Evolutionary conservation across 2,329 filamentous ascomycete species (phyloP).

Genomic region (Trichoderma guizhouense): DNA sequence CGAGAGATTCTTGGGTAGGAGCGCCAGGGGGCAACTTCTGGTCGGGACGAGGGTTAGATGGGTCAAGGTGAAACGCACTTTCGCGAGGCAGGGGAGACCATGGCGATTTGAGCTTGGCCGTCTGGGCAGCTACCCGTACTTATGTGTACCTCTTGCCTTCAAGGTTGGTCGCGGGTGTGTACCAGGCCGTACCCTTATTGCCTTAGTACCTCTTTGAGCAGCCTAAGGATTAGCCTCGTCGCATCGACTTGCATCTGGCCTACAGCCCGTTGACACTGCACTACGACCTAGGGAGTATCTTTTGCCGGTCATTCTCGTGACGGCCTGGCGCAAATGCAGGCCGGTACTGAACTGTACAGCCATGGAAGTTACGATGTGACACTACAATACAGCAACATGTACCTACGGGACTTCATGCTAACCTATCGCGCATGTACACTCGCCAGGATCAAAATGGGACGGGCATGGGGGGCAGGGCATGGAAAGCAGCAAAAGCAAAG

Average conservation of each 20-base stretch:
- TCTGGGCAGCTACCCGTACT: background rate
- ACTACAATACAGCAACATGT: background rate
- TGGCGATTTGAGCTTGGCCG: background rate
- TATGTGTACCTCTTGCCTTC: background rate
- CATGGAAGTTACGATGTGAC: background rate
- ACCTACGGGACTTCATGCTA: background rate
- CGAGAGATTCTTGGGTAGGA: background rate
- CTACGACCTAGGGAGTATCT: background rate
- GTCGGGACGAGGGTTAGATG: slow-evolving; percentile 17
- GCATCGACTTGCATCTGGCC: background rate
- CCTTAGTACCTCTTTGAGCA: background rate
- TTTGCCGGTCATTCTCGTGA: background rate
- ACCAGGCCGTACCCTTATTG: background rate
- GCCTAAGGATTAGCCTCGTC: background rate
- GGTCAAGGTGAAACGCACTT: slow-evolving; percentile 18
- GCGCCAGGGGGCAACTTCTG: slow-evolving; percentile 14
- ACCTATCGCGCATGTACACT: background rate
- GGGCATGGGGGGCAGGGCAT: background rate
- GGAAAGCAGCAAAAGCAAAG: background rate
- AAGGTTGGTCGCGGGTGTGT: background rate
- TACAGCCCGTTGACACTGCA: background rate
- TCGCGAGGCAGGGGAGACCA: slow-evolving; percentile 14
- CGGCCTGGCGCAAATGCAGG: background rate
- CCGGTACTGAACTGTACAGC: background rate
- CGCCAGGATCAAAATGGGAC: background rate